phyloP scores from a whole-genome alignment of 108 stramenopile genomes.

The Seminavis robusta region DNA sequence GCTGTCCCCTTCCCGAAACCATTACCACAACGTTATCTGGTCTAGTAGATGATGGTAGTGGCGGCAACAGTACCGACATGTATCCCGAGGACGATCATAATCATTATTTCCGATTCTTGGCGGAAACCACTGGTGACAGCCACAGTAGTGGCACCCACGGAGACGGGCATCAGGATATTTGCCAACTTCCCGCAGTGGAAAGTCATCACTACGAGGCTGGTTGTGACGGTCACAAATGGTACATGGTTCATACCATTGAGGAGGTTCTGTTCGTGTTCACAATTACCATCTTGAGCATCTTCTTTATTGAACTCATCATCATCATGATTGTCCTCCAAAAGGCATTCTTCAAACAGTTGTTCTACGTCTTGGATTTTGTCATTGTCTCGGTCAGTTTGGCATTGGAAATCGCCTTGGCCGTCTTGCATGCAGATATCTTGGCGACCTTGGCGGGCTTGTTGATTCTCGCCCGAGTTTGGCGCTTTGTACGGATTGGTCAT shows the following conservation, averaged over 20 bases:
- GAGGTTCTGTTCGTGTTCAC: constrained; percentile 24
- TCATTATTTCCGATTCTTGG: no score
- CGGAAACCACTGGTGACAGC: no score
- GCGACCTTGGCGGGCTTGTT: constrained; percentile 18
- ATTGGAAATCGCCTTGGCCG: constrained; percentile 33
- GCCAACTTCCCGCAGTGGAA: constrained; percentile 8
- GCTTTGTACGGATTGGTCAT: constrained; percentile 63
- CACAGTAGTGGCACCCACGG: no score
- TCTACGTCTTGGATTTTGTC: constrained; percentile 44
- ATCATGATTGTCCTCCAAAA: constrained; percentile 32
- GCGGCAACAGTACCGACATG: not conserved
- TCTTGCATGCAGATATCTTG: constrained; percentile 11
- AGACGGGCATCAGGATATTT: constrained; percentile 7
- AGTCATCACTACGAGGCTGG: constrained; percentile 8
- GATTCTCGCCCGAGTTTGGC: constrained; percentile 43
- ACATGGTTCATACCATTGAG: constrained; percentile 25
- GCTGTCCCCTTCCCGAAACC: constrained; percentile 20
- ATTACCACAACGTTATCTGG: no score
- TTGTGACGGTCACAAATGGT: constrained; percentile 44
- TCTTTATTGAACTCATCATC: constrained; percentile 33
- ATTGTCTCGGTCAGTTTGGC: constrained; percentile 37
- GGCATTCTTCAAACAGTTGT: constrained; percentile 44
- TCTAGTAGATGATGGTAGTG: not conserved
- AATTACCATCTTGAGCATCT: constrained; percentile 24
- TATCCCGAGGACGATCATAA: not conserved